Conservation (phyloP, 2,329 filamentous ascomycete genomes). For the Myriosclerotinia curreyana region DNA sequence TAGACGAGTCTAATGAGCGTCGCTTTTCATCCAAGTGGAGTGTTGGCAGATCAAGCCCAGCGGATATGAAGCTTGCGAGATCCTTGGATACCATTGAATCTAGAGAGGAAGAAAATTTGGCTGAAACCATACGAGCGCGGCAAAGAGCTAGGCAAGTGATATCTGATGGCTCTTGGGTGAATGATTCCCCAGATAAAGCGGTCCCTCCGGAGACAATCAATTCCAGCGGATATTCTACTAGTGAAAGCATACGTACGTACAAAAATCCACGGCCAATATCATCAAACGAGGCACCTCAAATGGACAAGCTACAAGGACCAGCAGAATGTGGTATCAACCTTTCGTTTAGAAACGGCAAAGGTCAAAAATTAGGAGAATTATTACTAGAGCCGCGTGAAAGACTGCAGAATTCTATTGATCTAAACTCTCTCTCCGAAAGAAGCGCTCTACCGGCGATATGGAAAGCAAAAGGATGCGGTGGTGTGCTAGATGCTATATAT, state of each 20-base stretch:
- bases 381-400: background rate
- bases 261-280: background rate
- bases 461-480: background rate
- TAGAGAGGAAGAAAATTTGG: background rate
- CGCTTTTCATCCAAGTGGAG: background rate
- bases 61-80: background rate
- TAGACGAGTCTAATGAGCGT: background rate
- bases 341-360: background rate
- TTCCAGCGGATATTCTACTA: background rate
- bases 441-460: background rate
- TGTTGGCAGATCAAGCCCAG: background rate
- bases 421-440: background rate
- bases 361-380: background rate
- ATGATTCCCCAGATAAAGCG: background rate
- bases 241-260: background rate
- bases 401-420: background rate
- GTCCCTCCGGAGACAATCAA: background rate
- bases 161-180: background rate
- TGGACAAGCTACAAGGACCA: background rate
- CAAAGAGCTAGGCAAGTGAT: background rate
- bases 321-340: background rate
- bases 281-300: background rate
- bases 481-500: background rate
- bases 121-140: background rate
- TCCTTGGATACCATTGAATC: background rate